These are phyloP conservation scores for Venturia carpophila DNA, from an alignment of 2,329 filamentous ascomycete species.

Conservation along the genomic window DNA sequence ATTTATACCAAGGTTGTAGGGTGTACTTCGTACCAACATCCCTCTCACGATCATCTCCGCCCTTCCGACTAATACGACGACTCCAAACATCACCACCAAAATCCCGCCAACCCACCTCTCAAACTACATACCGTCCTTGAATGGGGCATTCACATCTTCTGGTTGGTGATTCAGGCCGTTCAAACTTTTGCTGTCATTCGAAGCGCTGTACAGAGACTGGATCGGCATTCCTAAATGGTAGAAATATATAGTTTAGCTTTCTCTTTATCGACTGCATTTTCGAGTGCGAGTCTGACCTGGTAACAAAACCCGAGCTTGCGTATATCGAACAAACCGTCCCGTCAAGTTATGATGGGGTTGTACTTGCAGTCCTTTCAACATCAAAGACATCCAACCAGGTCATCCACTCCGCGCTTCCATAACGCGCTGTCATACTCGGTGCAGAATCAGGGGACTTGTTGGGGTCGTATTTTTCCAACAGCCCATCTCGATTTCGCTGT, in stretches of 20 bases:
- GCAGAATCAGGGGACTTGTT: background rate
- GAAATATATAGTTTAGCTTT: background rate
- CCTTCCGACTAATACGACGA: no score
- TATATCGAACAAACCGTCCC: background rate
- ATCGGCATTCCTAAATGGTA: background rate
- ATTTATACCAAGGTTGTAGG: no score
- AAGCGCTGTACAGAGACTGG: background rate
- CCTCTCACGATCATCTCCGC: no score
- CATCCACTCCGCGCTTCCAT: constrained; percentile 10
- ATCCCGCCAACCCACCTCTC: no score
- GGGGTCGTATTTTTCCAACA: background rate
- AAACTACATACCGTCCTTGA: no score
- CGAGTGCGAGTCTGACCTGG: background rate
- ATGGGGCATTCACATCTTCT: no score
- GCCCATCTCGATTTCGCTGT: constrained; percentile 9
- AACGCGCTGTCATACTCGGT: background rate
- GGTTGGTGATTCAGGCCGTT: no score
- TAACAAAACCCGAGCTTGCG: background rate
- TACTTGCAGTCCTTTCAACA: background rate
- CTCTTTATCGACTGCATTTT: background rate
- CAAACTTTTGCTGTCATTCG: no score
- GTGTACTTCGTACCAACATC: no score
- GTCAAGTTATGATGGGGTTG: background rate
- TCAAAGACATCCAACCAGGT: constrained; percentile 12
- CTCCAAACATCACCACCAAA: no score